phyloP scores from a whole-genome alignment of 2,329 filamentous ascomycete genomes.

The Fusarium napiforme region DNA sequence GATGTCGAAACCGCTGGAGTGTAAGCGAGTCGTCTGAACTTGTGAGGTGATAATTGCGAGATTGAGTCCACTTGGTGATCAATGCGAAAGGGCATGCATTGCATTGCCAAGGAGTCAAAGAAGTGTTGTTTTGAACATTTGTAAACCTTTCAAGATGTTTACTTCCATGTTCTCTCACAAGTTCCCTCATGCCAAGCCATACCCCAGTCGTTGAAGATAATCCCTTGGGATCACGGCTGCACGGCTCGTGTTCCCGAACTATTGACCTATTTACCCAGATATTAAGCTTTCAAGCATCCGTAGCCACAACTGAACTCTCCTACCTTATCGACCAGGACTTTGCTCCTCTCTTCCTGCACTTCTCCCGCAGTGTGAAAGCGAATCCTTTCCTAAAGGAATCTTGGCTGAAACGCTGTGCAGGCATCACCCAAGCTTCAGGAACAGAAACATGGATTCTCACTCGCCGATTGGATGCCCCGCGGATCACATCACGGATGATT shows the following conservation, averaged over 20 bases:
- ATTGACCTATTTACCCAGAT: background rate
- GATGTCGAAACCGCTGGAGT: background rate
- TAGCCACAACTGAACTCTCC: background rate
- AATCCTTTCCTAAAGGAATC: background rate
- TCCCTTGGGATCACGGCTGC: background rate
- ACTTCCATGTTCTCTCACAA: no score
- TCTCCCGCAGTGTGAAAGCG: background rate
- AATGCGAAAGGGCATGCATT: background rate
- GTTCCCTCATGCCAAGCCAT: background rate
- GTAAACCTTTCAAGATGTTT: no score
- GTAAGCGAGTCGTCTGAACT: background rate
- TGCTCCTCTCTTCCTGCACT: background rate
- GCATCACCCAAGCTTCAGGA: background rate
- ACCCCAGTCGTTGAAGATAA: background rate
- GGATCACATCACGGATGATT: background rate
- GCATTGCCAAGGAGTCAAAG: background rate
- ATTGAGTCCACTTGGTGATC: background rate
- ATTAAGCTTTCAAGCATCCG: background rate
- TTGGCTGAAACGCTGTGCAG: constrained; percentile 17
- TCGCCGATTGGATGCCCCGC: background rate
- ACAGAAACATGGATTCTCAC: background rate
- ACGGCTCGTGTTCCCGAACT: background rate
- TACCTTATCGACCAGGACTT: background rate
- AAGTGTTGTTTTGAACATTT: no score
- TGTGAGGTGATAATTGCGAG: background rate